These are phyloP conservation scores for Beta lomatogona DNA, from an alignment of 179 eudicot genomes.

Conservation along the genomic window DNA sequence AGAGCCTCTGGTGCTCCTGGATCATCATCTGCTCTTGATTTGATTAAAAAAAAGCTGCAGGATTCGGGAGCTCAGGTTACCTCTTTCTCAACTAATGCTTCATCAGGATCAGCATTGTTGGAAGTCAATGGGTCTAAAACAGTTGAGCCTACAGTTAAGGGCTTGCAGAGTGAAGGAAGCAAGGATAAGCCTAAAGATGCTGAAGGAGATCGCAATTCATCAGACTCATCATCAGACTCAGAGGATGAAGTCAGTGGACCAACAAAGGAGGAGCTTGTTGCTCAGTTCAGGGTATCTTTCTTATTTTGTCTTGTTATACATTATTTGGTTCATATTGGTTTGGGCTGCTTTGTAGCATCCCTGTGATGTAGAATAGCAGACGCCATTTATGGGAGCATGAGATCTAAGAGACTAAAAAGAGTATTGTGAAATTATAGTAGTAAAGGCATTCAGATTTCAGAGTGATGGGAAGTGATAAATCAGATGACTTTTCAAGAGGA, in stretches of 20 bases:
- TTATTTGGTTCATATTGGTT: neutral
- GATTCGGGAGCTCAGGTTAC: conserved; percentile 82
- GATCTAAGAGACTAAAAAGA: neutral
- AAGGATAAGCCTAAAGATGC: conserved; percentile 72
- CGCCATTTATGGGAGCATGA: neutral
- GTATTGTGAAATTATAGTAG: too few relatives aligned
- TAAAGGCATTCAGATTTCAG: too few relatives aligned
- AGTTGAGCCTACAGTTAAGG: conserved; percentile 55
- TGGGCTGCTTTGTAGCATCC: conserved; percentile 1
- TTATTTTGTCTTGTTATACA: neutral
- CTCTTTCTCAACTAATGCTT: conserved; percentile 51
- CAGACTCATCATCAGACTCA: conserved; percentile 92
- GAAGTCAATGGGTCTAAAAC: conserved; percentile 74
- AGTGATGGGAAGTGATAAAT: too few relatives aligned
- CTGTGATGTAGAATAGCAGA: neutral
- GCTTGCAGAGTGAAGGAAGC: conserved; percentile 62
- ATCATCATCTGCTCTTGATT: conserved; percentile 89
- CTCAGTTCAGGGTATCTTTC: conserved; percentile 79
- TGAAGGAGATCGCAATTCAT: conserved; percentile 63
- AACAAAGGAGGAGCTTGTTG: conserved; percentile 74
- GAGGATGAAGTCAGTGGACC: conserved; percentile 89
- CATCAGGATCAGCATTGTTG: conserved; percentile 45
- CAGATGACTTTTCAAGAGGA: too few relatives aligned
- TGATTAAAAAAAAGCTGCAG: conserved; percentile 94
- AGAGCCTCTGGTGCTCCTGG: conserved; percentile 55